These are phyloP conservation scores for Stachybotrys chlorohalonatus DNA, from an alignment of 2,329 filamentous ascomycete species.

Conservation along the genomic window DNA sequence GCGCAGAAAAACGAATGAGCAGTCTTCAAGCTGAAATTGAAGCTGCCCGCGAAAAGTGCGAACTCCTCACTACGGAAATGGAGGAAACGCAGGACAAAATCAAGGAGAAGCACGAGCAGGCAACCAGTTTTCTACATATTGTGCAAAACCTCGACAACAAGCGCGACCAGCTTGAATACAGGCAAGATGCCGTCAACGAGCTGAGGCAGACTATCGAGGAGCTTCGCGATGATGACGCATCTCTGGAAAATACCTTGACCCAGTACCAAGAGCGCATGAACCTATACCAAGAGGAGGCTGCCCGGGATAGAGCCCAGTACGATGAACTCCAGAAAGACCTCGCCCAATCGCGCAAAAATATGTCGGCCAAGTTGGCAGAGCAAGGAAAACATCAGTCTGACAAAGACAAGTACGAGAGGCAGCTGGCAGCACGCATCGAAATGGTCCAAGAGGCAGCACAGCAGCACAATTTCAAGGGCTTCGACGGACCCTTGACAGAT, in stretches of 20 bases:
- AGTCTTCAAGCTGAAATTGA: constrained; percentile 61
- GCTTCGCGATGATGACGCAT: constrained; percentile 68
- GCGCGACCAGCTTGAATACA: constrained; percentile 61
- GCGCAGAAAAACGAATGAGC: constrained; percentile 55
- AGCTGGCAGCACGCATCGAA: constrained; percentile 60
- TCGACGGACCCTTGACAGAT: constrained; percentile 70
- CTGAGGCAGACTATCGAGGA: constrained; percentile 66
- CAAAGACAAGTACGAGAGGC: constrained; percentile 76
- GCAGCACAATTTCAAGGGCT: constrained; percentile 73
- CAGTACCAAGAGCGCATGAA: constrained; percentile 70
- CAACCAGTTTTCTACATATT: constrained; percentile 64
- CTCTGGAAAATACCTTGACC: constrained; percentile 60
- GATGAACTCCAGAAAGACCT: constrained; percentile 49
- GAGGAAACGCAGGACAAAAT: constrained; percentile 48
- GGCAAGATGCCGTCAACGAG: constrained; percentile 61
- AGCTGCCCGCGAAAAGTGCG: constrained; percentile 46
- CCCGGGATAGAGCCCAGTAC: constrained; percentile 56
- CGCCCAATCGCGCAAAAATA: constrained; percentile 30
- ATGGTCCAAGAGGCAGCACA: constrained; percentile 73
- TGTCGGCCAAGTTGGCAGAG: constrained; percentile 49
- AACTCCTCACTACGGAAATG: constrained; percentile 51
- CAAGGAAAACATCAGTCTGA: constrained; percentile 76
- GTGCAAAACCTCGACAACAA: constrained; percentile 70
- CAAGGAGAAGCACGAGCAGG: constrained; percentile 61
- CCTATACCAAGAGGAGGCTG: constrained; percentile 54